Conservation (phyloP, 768 basidiomycete genomes). For the Calocera cornea region DNA sequence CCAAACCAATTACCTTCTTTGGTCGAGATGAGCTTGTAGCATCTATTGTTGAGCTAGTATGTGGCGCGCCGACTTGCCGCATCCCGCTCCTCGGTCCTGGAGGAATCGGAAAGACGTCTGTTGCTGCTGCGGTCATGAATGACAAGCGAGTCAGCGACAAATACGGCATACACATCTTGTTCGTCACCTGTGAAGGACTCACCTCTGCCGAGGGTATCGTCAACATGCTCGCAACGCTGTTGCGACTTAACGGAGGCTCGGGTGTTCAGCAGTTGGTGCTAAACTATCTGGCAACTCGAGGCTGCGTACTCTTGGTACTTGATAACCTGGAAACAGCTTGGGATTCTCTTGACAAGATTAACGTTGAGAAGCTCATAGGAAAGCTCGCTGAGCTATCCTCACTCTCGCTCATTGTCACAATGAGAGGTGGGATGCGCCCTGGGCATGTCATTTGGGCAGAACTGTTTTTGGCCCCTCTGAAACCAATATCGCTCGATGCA, state of each 20-base stretch:
- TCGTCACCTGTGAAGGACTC: conserved; percentile 27
- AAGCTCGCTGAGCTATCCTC: conserved; percentile 19
- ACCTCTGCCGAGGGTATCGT: conserved; percentile 20
- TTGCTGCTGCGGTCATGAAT: conserved; percentile 26
- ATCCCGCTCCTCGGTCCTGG: conserved; percentile 21
- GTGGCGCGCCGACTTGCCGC: not conserved
- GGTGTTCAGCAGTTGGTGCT: conserved; percentile 16
- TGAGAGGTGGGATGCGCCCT: conserved; percentile 17
- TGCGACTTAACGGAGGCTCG: conserved; percentile 17
- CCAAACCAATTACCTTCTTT: conserved; percentile 7
- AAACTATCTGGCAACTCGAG: conserved; percentile 15
- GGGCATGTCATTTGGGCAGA: conserved; percentile 3
- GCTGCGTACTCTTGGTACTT: conserved; percentile 23
- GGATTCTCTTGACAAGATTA: conserved; percentile 18
- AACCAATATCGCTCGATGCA: conserved; percentile 9
- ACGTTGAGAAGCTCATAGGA: conserved; percentile 20
- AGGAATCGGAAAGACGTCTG: conserved; percentile 31
- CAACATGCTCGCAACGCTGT: conserved; percentile 19
- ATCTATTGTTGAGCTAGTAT: conserved; percentile 8
- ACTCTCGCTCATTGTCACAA: conserved; percentile 26
- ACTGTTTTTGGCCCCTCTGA: not conserved
- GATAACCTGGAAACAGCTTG: conserved; percentile 34
- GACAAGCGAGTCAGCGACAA: conserved; percentile 15
- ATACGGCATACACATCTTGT: conserved; percentile 21
- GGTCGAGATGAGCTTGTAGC: conserved; percentile 13